phyloP scores from a whole-genome alignment of 2,329 filamentous ascomycete species.

The Paramyrothecium roridum region DNA sequence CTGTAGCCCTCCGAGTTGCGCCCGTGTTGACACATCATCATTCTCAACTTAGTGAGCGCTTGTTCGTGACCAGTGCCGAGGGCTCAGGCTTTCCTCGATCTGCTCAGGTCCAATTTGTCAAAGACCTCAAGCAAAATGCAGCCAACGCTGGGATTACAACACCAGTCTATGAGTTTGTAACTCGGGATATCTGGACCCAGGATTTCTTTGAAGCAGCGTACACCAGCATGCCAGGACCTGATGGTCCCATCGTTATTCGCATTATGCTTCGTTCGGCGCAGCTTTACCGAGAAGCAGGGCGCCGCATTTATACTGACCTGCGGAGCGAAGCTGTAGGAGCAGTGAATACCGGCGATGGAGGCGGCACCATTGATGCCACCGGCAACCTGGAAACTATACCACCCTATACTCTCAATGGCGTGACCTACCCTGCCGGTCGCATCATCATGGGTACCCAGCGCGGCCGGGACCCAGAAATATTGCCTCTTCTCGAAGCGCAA shows the following conservation, averaged over 20 bases:
- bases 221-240: conserved; percentile 32
- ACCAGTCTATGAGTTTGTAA: conserved; percentile 5
- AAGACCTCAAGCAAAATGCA: background rate
- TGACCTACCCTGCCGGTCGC: conserved; percentile 14
- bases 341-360: background rate
- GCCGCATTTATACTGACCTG: background rate
- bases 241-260: conserved; percentile 24
- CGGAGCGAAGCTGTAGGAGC: background rate
- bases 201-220: conserved; percentile 37
- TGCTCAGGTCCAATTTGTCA: conserved; percentile 3
- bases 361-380: conserved; percentile 13
- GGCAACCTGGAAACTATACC: conserved; percentile 36
- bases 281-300: background rate
- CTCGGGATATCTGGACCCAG: conserved; percentile 31
- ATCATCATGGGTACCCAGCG: conserved; percentile 13
- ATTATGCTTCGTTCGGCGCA: conserved; percentile 20
- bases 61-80: conserved; percentile 8
- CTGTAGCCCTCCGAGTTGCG: conserved; percentile 27
- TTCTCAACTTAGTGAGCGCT: conserved; percentile 20
- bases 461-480: conserved; percentile 13
- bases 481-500: conserved; percentile 27
- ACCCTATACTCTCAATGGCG: conserved; percentile 18
- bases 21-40: conserved; percentile 34
- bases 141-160: background rate
- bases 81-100: background rate